Evolutionary conservation across 441 rosid genomes (phyloP).

Genomic region (Gossypium davidsonii): DNA sequence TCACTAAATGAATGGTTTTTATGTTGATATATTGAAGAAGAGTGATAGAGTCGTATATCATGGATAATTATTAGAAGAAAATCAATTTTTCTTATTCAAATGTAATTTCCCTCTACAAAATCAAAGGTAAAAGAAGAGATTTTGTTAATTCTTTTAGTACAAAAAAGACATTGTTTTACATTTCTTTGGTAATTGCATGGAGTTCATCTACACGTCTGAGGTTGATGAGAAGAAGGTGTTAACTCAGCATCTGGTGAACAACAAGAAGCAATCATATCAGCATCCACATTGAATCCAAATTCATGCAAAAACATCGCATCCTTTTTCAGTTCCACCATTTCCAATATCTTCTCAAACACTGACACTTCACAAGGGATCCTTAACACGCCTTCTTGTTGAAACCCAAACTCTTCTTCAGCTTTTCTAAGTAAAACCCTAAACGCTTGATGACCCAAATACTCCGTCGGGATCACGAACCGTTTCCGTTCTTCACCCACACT

Average conservation of each 20-base stretch:
- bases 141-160: neutral
- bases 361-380: slow-evolving; percentile 46
- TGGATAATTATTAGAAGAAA: too few relatives aligned
- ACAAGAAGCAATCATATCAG: slow-evolving; percentile 18
- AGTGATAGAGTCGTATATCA: too few relatives aligned
- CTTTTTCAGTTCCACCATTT: slow-evolving; percentile 31
- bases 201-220: slow-evolving; percentile 39
- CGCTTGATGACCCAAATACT: slow-evolving; percentile 39
- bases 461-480: slow-evolving; percentile 45
- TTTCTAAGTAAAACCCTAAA: slow-evolving; percentile 36
- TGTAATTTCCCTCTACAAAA: neutral
- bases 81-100: too few relatives aligned
- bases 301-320: slow-evolving; percentile 15
- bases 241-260: slow-evolving; percentile 35
- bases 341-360: slow-evolving; percentile 39
- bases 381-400: slow-evolving; percentile 43
- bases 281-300: slow-evolving; percentile 14
- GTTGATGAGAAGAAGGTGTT: slow-evolving; percentile 28
- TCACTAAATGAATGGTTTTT: neutral
- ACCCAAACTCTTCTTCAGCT: slow-evolving; percentile 54
- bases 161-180: neutral
- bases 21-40: neutral
- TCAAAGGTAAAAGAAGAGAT: neutral
- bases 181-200: neutral
- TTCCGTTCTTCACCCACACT: slow-evolving; percentile 42